phyloP scores from a whole-genome alignment of 441 rosid species.

The Adansonia rubrostipa region DNA sequence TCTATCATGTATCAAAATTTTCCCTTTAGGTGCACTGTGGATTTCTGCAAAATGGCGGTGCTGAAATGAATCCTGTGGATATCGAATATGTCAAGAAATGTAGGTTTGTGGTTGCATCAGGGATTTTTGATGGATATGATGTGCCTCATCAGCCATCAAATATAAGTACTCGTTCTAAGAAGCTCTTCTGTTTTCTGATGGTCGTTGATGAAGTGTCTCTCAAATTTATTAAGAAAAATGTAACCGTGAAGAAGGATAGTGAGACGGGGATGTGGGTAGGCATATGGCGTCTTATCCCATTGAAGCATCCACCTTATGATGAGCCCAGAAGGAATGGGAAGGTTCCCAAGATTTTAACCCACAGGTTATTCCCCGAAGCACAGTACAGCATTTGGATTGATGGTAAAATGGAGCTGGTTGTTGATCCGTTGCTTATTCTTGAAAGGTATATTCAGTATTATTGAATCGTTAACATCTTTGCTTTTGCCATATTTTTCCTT shows the following conservation, averaged over 20 bases:
- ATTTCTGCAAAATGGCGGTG: conserved; percentile 79
- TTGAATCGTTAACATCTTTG: not conserved
- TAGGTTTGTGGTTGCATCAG: conserved; percentile 87
- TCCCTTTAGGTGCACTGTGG: conserved; percentile 79
- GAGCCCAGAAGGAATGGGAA: conserved; percentile 97
- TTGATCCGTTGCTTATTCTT: conserved; percentile 81
- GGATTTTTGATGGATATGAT: conserved; percentile 93
- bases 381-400: conserved; percentile 98
- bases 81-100: conserved; percentile 70
- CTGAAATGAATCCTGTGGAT: conserved; percentile 79
- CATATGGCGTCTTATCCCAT: conserved; percentile 84
- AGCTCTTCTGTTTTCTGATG: conserved; percentile 91
- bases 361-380: conserved; percentile 90
- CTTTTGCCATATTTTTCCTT: not conserved
- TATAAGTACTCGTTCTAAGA: conserved; percentile 71
- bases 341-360: conserved; percentile 93
- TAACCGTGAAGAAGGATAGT: conserved; percentile 62
- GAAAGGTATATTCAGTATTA: conserved; percentile 63
- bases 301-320: conserved; percentile 86
- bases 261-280: conserved; percentile 86
- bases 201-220: conserved; percentile 85
- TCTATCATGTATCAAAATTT: conserved; percentile 24
- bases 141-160: conserved; percentile 88
- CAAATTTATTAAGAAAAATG: conserved; percentile 62
- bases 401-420: conserved; percentile 97